Conservation (phyloP, 345 rosid genomes). For the Lumnitzera littorea region DNA sequence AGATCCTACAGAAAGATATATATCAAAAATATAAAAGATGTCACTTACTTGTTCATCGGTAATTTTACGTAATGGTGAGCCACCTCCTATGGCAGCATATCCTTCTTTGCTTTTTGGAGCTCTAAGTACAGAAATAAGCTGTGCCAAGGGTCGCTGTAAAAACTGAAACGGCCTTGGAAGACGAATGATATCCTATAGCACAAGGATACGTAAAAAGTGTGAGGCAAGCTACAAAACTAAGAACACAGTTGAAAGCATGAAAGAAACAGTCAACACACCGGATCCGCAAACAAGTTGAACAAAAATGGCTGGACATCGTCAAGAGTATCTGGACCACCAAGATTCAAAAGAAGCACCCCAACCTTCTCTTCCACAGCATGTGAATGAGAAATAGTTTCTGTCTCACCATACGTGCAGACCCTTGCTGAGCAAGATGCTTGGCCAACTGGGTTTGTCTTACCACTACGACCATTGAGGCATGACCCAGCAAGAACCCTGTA, state of each 20-base stretch:
- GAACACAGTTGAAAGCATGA: neutral
- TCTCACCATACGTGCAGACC: conserved; percentile 23
- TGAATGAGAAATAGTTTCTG: conserved; percentile 18
- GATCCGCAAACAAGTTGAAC: conserved; percentile 91
- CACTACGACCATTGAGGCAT: conserved; percentile 4
- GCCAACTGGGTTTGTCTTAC: conserved; percentile 28
- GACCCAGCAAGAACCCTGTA: conserved; percentile 10
- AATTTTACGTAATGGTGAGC: conserved; percentile 81
- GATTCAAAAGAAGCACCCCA: conserved; percentile 81
- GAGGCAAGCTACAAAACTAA: neutral
- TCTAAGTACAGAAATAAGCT: conserved; percentile 69
- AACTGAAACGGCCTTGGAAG: conserved; percentile 82
- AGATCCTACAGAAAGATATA: neutral
- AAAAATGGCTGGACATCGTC: conserved; percentile 81
- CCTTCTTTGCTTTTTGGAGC: conserved; percentile 95
- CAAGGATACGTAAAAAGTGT: neutral
- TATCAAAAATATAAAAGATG: neutral
- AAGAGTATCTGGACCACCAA: conserved; percentile 86
- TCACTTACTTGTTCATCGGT: conserved; percentile 67
- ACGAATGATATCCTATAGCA: conserved; percentile 73
- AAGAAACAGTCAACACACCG: conserved; percentile 31
- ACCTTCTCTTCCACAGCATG: conserved; percentile 49
- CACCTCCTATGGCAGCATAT: conserved; percentile 97
- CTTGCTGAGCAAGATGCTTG: conserved; percentile 34
- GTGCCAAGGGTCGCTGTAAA: conserved; percentile 72